These are phyloP conservation scores for Polytrichum formosum DNA, from an alignment of 225 moss, liverwort and hornwort genomes.

Conservation along the genomic window DNA sequence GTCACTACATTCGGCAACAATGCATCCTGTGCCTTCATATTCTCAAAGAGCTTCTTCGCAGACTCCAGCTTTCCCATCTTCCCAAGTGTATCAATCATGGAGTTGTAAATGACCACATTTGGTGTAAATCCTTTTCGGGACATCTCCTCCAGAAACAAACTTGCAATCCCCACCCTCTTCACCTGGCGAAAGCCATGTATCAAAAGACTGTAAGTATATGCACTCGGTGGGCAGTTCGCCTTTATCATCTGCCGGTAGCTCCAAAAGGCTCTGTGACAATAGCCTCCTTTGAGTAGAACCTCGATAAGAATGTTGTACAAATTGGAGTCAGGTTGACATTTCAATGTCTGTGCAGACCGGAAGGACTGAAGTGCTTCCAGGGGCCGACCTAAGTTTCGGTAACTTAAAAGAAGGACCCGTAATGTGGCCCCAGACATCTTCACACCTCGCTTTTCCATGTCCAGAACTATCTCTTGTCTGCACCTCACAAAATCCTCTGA, in stretches of 20 bases:
- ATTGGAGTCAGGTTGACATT: constrained; percentile 40
- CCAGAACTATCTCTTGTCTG: constrained; percentile 17
- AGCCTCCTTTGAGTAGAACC: constrained; percentile 31
- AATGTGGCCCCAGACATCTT: constrained; percentile 24
- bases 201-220: constrained; percentile 33
- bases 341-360: constrained; percentile 10
- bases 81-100: constrained; percentile 55
- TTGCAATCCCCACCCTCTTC: constrained; percentile 27
- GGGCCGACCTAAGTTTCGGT: constrained; percentile 32
- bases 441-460: constrained; percentile 28
- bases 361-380: constrained; percentile 34
- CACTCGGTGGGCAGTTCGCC: constrained; percentile 22
- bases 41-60: constrained; percentile 38
- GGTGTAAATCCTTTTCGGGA: constrained; percentile 39
- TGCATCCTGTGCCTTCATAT: constrained; percentile 41
- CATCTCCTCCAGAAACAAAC: constrained; percentile 57
- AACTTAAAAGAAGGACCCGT: constrained; percentile 28
- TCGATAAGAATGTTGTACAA: constrained; percentile 33
- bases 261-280: constrained; percentile 28
- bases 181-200: constrained; percentile 30
- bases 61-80: constrained; percentile 44
- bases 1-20: constrained; percentile 30
- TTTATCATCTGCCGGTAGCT: constrained; percentile 22
- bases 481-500: constrained; percentile 5
- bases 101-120: constrained; percentile 45